phyloP scores from a whole-genome alignment of 1,284 basidiomycete genomes.

The Cronartium quercuum region DNA sequence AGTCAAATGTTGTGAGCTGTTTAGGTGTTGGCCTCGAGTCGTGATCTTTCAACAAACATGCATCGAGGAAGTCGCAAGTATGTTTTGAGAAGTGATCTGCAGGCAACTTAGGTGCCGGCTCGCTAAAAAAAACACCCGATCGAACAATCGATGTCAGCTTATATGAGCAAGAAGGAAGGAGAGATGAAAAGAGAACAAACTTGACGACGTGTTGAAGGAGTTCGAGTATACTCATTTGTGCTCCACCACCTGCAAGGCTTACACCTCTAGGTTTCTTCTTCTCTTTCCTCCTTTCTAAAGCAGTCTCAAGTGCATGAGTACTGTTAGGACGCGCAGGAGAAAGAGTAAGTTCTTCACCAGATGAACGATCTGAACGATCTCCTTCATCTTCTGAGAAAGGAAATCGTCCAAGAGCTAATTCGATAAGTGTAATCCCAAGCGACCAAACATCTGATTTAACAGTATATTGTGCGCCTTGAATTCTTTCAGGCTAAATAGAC shows the following conservation, averaged over 20 bases:
- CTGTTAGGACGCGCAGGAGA: conserved; percentile 51
- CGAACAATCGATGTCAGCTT: too few relatives aligned
- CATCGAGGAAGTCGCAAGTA: conserved; percentile 54
- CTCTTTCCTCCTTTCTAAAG: conserved; percentile 46
- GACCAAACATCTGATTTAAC: conserved; percentile 99
- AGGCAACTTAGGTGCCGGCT: conserved; percentile 76
- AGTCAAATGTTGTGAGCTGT: conserved; percentile 42
- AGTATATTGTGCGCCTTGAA: conserved; percentile 94
- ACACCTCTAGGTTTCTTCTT: conserved; percentile 65
- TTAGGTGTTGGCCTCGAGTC: conserved; percentile 40
- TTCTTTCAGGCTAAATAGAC: conserved; percentile 76
- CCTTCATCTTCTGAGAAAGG: conserved; percentile 60
- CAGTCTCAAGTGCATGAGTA: conserved; percentile 36
- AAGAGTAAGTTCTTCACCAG: conserved; percentile 48
- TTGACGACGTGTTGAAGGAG: conserved; percentile 95
- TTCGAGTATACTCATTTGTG: conserved; percentile 96
- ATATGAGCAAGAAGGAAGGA: background rate
- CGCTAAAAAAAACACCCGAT: conserved; percentile 51
- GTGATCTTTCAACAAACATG: conserved; percentile 40
- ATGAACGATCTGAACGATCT: conserved; percentile 44
- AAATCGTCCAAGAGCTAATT: conserved; percentile 86
- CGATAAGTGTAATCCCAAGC: conserved; percentile 86
- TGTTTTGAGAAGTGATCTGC: conserved; percentile 50
- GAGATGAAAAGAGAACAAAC: background rate
- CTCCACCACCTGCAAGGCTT: conserved; percentile 75